These are phyloP conservation scores for Wakefieldia striispora DNA, from an alignment of 768 basidiomycete genomes.

Conservation along the genomic window DNA sequence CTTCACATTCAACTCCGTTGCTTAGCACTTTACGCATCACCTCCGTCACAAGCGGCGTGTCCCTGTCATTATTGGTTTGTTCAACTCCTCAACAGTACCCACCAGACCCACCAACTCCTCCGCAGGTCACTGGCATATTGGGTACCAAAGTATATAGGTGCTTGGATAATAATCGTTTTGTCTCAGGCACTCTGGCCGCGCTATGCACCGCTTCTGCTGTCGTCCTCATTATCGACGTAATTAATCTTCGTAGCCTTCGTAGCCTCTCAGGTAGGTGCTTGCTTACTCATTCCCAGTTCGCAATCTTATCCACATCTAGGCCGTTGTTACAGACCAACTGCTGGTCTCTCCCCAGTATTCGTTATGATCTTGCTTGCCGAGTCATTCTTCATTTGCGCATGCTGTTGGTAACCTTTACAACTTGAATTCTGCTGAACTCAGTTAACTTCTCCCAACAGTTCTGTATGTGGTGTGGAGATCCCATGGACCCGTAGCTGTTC, in stretches of 20 bases:
- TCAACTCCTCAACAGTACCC: neutral
- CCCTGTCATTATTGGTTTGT: constrained; percentile 41
- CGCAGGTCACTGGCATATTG: constrained; percentile 58
- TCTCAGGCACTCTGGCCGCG: constrained; percentile 42
- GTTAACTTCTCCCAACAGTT: constrained; percentile 36
- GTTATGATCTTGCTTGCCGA: constrained; percentile 51
- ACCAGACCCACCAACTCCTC: neutral
- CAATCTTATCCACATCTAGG: constrained; percentile 31
- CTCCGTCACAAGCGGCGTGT: constrained; percentile 35
- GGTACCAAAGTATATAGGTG: constrained; percentile 69
- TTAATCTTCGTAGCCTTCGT: constrained; percentile 37
- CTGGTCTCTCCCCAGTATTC: constrained; percentile 37
- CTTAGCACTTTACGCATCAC: constrained; percentile 39
- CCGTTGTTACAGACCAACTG: constrained; percentile 41
- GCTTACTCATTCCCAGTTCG: neutral
- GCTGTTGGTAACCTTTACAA: constrained; percentile 45
- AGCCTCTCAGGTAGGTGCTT: constrained; percentile 45
- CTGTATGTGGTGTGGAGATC: constrained; percentile 55
- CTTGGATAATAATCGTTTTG: constrained; percentile 54
- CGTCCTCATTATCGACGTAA: constrained; percentile 43
- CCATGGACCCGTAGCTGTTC: constrained; percentile 45
- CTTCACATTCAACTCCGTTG: neutral
- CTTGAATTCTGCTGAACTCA: neutral
- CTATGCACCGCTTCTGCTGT: constrained; percentile 43
- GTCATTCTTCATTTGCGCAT: constrained; percentile 56